Evolutionary conservation across 1,284 basidiomycete species (phyloP).

Genomic region (Hypsizygus ulmarius): DNA sequence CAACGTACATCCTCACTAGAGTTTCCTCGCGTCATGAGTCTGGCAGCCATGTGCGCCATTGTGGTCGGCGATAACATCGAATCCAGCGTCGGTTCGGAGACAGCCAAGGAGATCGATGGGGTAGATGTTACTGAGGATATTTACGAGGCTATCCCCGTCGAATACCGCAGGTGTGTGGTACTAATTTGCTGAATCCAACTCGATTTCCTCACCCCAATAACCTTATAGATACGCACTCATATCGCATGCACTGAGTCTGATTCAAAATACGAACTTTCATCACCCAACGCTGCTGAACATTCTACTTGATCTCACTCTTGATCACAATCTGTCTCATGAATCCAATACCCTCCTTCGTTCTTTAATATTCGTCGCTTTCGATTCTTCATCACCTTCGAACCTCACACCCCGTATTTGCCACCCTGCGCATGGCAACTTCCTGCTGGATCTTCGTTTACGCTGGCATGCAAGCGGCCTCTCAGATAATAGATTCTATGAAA

Average conservation of each 20-base stretch:
- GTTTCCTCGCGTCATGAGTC: slow-evolving; percentile 28
- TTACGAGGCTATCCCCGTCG: slow-evolving; percentile 48
- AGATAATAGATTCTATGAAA: slow-evolving; percentile 17
- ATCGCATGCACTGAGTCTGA: slow-evolving; percentile 49
- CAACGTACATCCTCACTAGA: neutral
- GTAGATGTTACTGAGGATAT: slow-evolving; percentile 38
- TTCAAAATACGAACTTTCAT: slow-evolving; percentile 42
- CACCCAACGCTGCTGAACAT: slow-evolving; percentile 45
- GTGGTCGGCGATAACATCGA: slow-evolving; percentile 47
- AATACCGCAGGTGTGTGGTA: slow-evolving; percentile 44
- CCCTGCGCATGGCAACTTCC: slow-evolving; percentile 38
- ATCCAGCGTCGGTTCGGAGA: slow-evolving; percentile 23
- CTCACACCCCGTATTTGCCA: slow-evolving; percentile 34
- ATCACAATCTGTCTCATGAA: slow-evolving; percentile 39
- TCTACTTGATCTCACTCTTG: slow-evolving; percentile 47
- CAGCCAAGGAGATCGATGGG: slow-evolving; percentile 17
- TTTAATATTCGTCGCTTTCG: slow-evolving; percentile 25
- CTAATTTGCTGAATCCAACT: neutral
- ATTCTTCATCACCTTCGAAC: slow-evolving; percentile 23
- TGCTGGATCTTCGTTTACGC: slow-evolving; percentile 26
- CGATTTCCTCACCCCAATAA: neutral
- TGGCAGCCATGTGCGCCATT: slow-evolving; percentile 48
- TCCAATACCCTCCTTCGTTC: slow-evolving; percentile 35
- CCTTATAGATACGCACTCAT: slow-evolving; percentile 42
- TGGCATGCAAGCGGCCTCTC: slow-evolving; percentile 25